Base-by-base conservation (phyloP, 208 protist genomes). In the Leishmania braziliensis region DNA sequence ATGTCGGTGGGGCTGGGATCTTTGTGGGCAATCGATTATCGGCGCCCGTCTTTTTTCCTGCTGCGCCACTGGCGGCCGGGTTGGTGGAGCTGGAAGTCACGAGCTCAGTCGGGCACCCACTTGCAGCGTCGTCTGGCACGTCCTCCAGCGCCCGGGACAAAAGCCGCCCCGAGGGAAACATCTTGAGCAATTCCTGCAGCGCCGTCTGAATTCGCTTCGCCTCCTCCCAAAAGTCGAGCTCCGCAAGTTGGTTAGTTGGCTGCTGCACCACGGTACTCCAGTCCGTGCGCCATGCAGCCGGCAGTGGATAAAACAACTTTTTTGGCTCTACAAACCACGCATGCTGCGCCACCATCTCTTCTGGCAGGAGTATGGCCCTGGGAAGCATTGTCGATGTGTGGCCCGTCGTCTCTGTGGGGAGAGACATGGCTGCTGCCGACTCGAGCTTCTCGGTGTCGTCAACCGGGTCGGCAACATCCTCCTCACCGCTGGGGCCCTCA, bases 141-240 rank as follows among this genome's bases (percentile, higher is more conserved):
- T 36, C 69, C 48, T 84, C 76, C 58, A 76, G n/a, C 14, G 72
- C 80, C 65, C 68, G 71, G 33, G 73, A 71, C 53, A 56, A 74
- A 1, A n/a, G 66, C 50, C 56, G 82, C 65, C 63, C 9, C 33
- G 82, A 51, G 46, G 78, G 73, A 43, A 84, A 78, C 51, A 84
- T 39, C 62, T 71, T 56, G 71, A 84, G 29, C 36, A 84, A 43
- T 12, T 68, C 75, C 56, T 63, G 80, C 56, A 82, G 54, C 66
- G 66, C 60, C 36, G 71, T 51, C 58, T 81, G 83, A 48, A 86
- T 80, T 58, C 63, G 18, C 51, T 46, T 70, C 26, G 79, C 69
- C 62, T 84, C 83, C 29, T 78, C 66, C 60, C 76, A 76, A 18
- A 86, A 29, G 33, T 79, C 54, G 48, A 75, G 79, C 66, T 83